Conservation (phyloP, 164 flowering plant genomes). For the Dillenia suffruticosa region DNA sequence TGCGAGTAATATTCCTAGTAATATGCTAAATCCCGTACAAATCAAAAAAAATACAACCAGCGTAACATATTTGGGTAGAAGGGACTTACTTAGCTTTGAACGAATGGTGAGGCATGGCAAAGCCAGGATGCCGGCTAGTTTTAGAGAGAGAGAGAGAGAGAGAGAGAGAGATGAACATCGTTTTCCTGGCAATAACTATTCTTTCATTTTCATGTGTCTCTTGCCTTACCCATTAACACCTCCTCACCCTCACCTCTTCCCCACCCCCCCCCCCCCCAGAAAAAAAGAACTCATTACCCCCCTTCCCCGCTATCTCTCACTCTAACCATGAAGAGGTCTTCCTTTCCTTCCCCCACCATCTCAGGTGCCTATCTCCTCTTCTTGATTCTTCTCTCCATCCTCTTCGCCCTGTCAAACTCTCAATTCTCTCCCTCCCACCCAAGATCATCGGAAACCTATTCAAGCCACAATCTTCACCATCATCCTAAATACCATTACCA, state of each 20-base stretch:
- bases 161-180: neutral
- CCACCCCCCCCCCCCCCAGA: neutral
- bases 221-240: slow-evolving; percentile 18
- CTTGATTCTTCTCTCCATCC: slow-evolving; percentile 3
- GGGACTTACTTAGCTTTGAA: too few relatives aligned
- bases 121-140: too few relatives aligned
- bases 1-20: too few relatives aligned
- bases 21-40: too few relatives aligned
- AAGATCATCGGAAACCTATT: neutral
- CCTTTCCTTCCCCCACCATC: slow-evolving; percentile 4
- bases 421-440: slow-evolving; percentile 7
- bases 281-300: neutral
- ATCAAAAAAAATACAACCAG: too few relatives aligned
- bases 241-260: slow-evolving; percentile 3
- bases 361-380: neutral
- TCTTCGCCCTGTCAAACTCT: slow-evolving; percentile 6
- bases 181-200: neutral
- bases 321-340: neutral
- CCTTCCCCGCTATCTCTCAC: slow-evolving; percentile 1
- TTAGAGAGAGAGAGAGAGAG: too few relatives aligned
- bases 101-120: too few relatives aligned
- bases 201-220: slow-evolving; percentile 29
- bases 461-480: slow-evolving; percentile 2
- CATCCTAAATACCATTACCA: slow-evolving; percentile 5
- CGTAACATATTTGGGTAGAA: too few relatives aligned